These are phyloP conservation scores for Staphylotrichum longicolle DNA, from an alignment of 495 filamentous ascomycete genomes.

Conservation along the genomic window DNA sequence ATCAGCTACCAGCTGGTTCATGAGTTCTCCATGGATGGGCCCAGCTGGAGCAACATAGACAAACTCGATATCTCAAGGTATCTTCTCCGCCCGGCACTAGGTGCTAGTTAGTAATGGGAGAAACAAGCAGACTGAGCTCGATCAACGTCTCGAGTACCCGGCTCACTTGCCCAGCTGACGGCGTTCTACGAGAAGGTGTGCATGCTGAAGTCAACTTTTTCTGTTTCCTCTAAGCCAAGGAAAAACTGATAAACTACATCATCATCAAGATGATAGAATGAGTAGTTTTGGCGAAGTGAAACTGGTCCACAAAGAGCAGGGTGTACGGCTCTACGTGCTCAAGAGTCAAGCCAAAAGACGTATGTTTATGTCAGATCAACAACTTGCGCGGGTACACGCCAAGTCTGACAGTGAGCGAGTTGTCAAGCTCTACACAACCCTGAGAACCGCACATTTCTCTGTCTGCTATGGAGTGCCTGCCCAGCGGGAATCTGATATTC, in stretches of 20 bases:
- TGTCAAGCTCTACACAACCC: constrained; percentile 88
- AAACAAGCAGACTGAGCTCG: too few relatives aligned
- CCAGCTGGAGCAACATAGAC: too few relatives aligned
- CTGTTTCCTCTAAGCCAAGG: constrained; percentile 82
- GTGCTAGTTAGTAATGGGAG: too few relatives aligned
- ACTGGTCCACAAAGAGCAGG: constrained; percentile 80
- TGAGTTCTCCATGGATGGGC: too few relatives aligned
- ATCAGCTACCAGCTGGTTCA: too few relatives aligned
- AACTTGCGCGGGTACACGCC: constrained; percentile 39
- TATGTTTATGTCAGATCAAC: too few relatives aligned
- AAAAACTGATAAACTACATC: constrained; percentile 77
- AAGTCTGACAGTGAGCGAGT: constrained; percentile 95
- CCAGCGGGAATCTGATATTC: constrained; percentile 56
- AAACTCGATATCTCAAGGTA: too few relatives aligned
- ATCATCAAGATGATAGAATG: constrained; percentile 94
- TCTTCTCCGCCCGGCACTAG: too few relatives aligned
- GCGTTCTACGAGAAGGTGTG: constrained; percentile 63
- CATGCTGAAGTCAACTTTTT: constrained; percentile 77
- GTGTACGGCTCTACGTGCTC: constrained; percentile 88
- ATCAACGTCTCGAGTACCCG: too few relatives aligned
- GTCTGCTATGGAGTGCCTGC: constrained; percentile 97
- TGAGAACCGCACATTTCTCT: constrained; percentile 84
- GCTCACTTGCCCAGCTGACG: constrained; percentile 53
- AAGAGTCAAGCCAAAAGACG: constrained; percentile 71
- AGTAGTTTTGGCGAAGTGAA: constrained; percentile 93